Conservation (phyloP, 176 grass and related monocot genomes). For the Saccharum spontaneum region DNA sequence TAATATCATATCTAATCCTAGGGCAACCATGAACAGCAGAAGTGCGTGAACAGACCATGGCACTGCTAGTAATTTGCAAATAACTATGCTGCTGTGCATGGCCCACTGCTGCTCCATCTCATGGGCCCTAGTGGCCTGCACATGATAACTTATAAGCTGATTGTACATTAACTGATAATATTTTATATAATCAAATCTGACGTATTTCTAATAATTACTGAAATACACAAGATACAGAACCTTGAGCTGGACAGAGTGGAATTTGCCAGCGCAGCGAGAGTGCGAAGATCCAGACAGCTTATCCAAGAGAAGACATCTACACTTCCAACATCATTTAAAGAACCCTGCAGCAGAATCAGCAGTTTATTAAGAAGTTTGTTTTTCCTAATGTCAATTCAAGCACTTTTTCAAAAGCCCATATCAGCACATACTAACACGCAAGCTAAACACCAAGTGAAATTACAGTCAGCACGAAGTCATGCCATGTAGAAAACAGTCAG, state of each 20-base stretch:
- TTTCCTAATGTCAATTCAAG: neutral
- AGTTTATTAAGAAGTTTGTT: neutral
- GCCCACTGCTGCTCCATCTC: neutral
- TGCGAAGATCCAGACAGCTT: slow-evolving; percentile 68
- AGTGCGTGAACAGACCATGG: neutral
- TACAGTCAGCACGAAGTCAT: neutral
- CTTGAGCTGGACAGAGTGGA: slow-evolving; percentile 81
- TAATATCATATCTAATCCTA: neutral
- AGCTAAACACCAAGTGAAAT: neutral
- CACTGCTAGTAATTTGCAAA: neutral
- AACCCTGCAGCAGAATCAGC: slow-evolving; percentile 26
- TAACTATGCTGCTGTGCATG: neutral
- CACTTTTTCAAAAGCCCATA: neutral
- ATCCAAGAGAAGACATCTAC: slow-evolving; percentile 75
- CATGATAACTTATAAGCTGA: neutral
- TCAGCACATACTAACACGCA: neutral
- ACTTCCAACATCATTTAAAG: slow-evolving; percentile 9
- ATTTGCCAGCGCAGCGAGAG: slow-evolving; percentile 71
- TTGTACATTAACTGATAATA: neutral
- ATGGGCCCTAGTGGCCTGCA: neutral
- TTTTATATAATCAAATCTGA: neutral
- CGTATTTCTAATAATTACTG: neutral
- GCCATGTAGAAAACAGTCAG: neutral
- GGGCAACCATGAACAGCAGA: neutral
- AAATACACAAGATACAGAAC: slow-evolving; percentile 41